Conservation (phyloP, 169 alveolate species). For the Babesia gibsoni region DNA sequence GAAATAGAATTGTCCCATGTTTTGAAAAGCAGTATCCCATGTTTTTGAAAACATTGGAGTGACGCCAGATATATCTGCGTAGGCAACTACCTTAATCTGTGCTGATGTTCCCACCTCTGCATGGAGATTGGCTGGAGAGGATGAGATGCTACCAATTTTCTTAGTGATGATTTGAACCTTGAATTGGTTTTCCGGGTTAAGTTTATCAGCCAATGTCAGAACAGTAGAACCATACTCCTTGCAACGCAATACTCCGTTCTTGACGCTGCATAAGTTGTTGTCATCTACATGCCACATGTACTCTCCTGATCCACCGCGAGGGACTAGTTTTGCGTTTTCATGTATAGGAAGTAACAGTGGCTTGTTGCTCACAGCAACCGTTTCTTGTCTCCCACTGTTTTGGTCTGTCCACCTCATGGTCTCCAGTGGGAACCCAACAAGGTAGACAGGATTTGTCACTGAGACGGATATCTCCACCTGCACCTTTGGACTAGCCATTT, state of each 20-base stretch:
- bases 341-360: slow-evolving; percentile 30
- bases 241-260: slow-evolving; percentile 35
- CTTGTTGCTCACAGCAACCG: slow-evolving; percentile 1
- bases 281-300: slow-evolving; percentile 32
- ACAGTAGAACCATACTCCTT: slow-evolving; percentile 20
- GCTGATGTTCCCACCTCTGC: slow-evolving; percentile 12
- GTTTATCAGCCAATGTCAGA: slow-evolving; percentile 18
- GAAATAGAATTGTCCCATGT: background rate
- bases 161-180: slow-evolving; percentile 25
- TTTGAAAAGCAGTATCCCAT: background rate
- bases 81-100: background rate
- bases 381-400: background rate
- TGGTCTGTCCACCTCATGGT: background rate
- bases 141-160: background rate
- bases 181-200: slow-evolving; percentile 27
- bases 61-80: slow-evolving; percentile 1
- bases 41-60: slow-evolving; percentile 2
- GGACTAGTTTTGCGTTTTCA: slow-evolving; percentile 19
- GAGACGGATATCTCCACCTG: background rate
- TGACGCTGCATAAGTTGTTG: background rate
- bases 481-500: background rate
- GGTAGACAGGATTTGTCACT: slow-evolving; percentile 30
- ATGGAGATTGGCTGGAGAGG: background rate
- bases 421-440: slow-evolving; percentile 21
- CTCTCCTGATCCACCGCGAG: slow-evolving; percentile 55